Evolutionary conservation across 2,329 filamentous ascomycete genomes (phyloP).

Genomic region (Fusarium avenaceum): DNA sequence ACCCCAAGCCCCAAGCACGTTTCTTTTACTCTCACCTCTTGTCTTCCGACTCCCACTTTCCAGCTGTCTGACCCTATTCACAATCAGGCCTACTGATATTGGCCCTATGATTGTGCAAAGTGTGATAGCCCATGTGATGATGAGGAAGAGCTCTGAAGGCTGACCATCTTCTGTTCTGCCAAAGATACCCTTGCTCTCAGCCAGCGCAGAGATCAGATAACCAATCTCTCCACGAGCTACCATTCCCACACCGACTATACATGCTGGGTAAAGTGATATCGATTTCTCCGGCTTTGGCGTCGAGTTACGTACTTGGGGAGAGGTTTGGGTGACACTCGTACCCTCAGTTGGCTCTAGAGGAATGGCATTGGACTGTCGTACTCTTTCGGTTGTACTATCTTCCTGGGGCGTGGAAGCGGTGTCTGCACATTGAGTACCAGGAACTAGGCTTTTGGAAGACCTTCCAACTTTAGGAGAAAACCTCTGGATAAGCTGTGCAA

Average conservation of each 20-base stretch:
- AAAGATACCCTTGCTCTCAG: conserved; percentile 66
- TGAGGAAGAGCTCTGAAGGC: conserved; percentile 62
- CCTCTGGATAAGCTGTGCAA: not conserved
- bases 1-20: conserved; percentile 46
- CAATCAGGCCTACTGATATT: conserved; percentile 62
- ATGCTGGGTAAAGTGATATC: conserved; percentile 74
- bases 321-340: not conserved
- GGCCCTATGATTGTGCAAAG: conserved; percentile 68
- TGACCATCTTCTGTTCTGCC: conserved; percentile 7
- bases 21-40: conserved; percentile 14
- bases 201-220: conserved; percentile 79
- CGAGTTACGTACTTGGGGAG: conserved; percentile 14
- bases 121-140: conserved; percentile 69
- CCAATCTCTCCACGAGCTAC: conserved; percentile 84
- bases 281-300: conserved; percentile 59
- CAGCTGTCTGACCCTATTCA: conserved; percentile 57
- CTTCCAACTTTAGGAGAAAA: not conserved
- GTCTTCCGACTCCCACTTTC: conserved; percentile 22
- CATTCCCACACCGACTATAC: conserved; percentile 77
- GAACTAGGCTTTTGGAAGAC: conserved; percentile 4
- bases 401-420: not conserved
- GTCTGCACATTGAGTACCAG: conserved; percentile 34
- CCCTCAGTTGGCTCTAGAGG: not conserved
- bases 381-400: not conserved
- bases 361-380: not conserved